Evolutionary conservation across 2,329 filamentous ascomycete species (phyloP).

Genomic region (Cercospora canescens): DNA sequence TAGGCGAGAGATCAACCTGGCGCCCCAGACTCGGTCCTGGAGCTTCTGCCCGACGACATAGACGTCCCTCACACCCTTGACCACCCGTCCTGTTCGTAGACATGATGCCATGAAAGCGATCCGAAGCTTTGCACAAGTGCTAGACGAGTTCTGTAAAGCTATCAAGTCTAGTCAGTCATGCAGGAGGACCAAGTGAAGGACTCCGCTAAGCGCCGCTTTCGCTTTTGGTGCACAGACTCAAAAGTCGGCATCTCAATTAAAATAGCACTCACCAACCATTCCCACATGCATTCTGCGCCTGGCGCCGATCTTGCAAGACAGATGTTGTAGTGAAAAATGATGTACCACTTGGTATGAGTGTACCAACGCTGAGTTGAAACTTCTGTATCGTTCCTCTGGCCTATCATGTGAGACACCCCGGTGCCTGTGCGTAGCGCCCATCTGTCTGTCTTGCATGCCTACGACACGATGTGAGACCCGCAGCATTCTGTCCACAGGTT

Average conservation of each 20-base stretch:
- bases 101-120: slow-evolving; percentile 8
- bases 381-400: too few species aligned
- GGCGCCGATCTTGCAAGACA: too few species aligned
- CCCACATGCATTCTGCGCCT: too few species aligned
- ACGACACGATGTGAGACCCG: neutral
- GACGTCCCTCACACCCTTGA: slow-evolving; percentile 13
- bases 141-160: neutral
- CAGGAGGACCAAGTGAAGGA: neutral
- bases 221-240: neutral
- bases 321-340: too few species aligned
- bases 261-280: too few species aligned
- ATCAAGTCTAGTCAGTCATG: neutral
- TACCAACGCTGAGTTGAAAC: too few species aligned
- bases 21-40: slow-evolving; percentile 15
- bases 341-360: too few species aligned
- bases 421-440: neutral
- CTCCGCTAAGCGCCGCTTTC: too few species aligned
- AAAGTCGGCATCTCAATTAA: too few species aligned
- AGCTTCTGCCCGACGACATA: slow-evolving; percentile 17
- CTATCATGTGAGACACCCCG: neutral
- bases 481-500: neutral
- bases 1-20: slow-evolving; percentile 4
- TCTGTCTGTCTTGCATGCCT: neutral
- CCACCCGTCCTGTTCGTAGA: slow-evolving; percentile 16
- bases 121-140: neutral